These are phyloP conservation scores for Termitomyces bulborhizus DNA, from an alignment of 768 basidiomycete genomes.

Conservation along the genomic window DNA sequence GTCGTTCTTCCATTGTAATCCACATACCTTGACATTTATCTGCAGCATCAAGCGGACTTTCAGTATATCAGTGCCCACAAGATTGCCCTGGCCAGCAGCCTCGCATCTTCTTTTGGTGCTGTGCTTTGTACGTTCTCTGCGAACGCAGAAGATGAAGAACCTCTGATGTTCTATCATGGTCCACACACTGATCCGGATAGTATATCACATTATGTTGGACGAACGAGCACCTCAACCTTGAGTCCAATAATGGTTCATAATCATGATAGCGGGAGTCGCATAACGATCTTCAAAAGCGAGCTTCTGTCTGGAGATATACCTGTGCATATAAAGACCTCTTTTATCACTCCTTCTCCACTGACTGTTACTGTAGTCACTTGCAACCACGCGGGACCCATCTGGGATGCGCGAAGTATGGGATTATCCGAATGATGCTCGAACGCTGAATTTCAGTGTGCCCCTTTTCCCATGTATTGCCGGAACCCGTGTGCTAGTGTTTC, in stretches of 20 bases:
- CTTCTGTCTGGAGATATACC: neutral
- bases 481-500: too few species aligned
- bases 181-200: conserved; percentile 7
- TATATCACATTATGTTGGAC: neutral
- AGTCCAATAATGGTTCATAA: conserved; percentile 22
- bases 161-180: neutral
- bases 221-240: too few species aligned
- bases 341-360: too few species aligned
- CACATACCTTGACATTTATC: too few species aligned
- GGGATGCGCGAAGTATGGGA: too few species aligned
- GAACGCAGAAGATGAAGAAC: neutral
- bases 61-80: neutral
- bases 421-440: too few species aligned
- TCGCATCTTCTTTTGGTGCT: neutral
- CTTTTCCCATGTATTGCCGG: too few species aligned
- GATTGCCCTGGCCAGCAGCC: neutral
- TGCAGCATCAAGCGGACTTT: neutral
- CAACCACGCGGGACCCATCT: too few species aligned
- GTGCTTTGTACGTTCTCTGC: neutral
- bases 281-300: neutral
- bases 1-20: neutral
- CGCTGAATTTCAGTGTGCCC: too few species aligned
- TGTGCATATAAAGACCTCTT: too few species aligned
- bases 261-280: neutral
- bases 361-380: too few species aligned